A percentile compares a stretch with the other conserved stretches of the same genome.
Conservation (phyloP, 139 green algal genomes). For the Picochlorum sp. region DNA sequence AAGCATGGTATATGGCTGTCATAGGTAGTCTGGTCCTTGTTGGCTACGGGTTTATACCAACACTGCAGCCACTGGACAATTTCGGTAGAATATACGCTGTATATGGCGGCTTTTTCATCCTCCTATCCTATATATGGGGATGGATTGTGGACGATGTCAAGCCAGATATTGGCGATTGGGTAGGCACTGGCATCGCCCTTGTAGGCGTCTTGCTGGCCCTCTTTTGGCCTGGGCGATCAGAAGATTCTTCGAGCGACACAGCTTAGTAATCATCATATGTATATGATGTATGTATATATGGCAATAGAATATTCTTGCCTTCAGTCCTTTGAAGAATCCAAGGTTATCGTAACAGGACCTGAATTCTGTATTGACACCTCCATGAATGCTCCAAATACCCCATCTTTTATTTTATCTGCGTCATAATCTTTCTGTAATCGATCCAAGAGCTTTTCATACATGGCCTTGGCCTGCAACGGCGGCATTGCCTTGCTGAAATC, state of each 20-base stretch:
- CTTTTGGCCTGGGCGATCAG: slow-evolving; percentile 56
- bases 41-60: slow-evolving; percentile 71
- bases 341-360: slow-evolving; percentile 25
- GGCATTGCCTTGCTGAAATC: slow-evolving; percentile 68
- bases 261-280: too few relatives aligned
- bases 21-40: slow-evolving; percentile 46
- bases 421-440: slow-evolving; percentile 32
- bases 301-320: not conserved
- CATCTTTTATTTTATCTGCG: slow-evolving; percentile 31
- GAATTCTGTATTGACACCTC: slow-evolving; percentile 57
- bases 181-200: slow-evolving; percentile 60
- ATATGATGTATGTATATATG: not conserved
- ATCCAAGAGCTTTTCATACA: slow-evolving; percentile 51
- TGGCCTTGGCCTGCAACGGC: slow-evolving; percentile 30
- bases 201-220: slow-evolving; percentile 56
- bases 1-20: slow-evolving; percentile 21
- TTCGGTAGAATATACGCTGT: slow-evolving; percentile 66
- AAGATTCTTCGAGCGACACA: not conserved
- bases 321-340: slow-evolving; percentile 9
- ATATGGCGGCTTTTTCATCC: slow-evolving; percentile 85
- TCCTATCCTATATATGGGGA: slow-evolving; percentile 72
- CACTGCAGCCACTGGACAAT: slow-evolving; percentile 56
- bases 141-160: slow-evolving; percentile 57
- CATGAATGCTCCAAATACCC: slow-evolving; percentile 68
- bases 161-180: slow-evolving; percentile 67